Percentiles rank a stretch among this genome's conserved stretches.
Evolutionary conservation across 73 alveolate species (phyloP).

Genomic region (Tetrahymena borealis): DNA sequence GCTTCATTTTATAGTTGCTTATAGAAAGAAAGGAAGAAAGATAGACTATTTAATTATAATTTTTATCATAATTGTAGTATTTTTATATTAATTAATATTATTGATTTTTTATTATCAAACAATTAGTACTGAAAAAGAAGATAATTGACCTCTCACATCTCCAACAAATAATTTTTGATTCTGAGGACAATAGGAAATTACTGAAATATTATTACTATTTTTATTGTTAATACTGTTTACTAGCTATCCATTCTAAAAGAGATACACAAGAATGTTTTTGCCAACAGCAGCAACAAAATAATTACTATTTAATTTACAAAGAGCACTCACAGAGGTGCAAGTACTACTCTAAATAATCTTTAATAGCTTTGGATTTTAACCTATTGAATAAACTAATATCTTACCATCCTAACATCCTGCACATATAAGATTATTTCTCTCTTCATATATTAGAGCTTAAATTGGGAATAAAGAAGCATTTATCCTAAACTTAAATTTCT

Average conservation of each 20-base stretch:
- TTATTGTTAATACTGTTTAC: background rate
- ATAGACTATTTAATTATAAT: no score
- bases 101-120: background rate
- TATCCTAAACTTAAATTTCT: background rate
- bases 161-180: background rate
- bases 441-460: background rate
- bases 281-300: background rate
- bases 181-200: background rate
- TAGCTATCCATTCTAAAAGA: background rate
- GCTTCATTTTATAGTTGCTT: no score
- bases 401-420: background rate
- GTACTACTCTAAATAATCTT: background rate
- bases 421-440: background rate
- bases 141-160: background rate
- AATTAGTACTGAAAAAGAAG: background rate
- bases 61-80: no score
- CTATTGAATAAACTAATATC: background rate
- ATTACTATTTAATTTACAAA: background rate
- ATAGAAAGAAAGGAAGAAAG: no score
- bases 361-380: background rate
- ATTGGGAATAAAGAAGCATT: background rate
- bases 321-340: background rate
- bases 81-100: no score
- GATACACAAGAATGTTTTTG: background rate
- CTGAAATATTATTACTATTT: background rate